These are phyloP conservation scores for Herpetospermum pedunculosum DNA, from an alignment of 306 rosid genomes.

Conservation along the genomic window DNA sequence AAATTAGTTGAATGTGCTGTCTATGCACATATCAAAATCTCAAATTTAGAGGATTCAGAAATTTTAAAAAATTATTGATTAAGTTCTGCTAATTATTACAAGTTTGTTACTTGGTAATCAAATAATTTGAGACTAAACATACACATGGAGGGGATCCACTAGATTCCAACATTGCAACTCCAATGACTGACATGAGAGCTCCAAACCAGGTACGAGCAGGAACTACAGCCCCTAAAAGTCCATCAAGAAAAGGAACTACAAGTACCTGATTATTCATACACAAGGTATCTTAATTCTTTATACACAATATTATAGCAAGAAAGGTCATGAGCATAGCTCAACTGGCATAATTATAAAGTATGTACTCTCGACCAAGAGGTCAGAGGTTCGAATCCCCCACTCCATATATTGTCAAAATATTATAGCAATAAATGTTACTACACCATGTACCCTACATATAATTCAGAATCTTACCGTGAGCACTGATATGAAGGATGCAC, in stretches of 20 bases:
- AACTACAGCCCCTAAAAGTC: slow-evolving; percentile 49
- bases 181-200: slow-evolving; percentile 44
- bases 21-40: not conserved
- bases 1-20: not conserved
- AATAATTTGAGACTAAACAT: slow-evolving; percentile 1
- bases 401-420: no score
- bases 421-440: slow-evolving; percentile 1
- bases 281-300: slow-evolving; percentile 18
- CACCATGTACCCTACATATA: not conserved
- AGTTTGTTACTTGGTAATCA: not conserved
- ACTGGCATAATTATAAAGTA: no score
- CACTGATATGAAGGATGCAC: slow-evolving; percentile 53
- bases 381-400: no score
- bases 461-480: slow-evolving; percentile 40
- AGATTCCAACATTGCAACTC: slow-evolving; percentile 70
- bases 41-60: not conserved
- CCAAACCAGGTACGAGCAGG: slow-evolving; percentile 74
- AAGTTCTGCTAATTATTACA: not conserved
- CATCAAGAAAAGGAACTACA: slow-evolving; percentile 79
- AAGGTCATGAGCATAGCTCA: no score
- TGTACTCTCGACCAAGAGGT: no score
- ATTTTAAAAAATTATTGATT: not conserved
- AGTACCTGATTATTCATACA: slow-evolving; percentile 36
- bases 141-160: slow-evolving; percentile 72
- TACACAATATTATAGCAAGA: slow-evolving; percentile 7